Evolutionary conservation across 768 basidiomycete species (phyloP).

Genomic region (Mycena kentingensis): DNA sequence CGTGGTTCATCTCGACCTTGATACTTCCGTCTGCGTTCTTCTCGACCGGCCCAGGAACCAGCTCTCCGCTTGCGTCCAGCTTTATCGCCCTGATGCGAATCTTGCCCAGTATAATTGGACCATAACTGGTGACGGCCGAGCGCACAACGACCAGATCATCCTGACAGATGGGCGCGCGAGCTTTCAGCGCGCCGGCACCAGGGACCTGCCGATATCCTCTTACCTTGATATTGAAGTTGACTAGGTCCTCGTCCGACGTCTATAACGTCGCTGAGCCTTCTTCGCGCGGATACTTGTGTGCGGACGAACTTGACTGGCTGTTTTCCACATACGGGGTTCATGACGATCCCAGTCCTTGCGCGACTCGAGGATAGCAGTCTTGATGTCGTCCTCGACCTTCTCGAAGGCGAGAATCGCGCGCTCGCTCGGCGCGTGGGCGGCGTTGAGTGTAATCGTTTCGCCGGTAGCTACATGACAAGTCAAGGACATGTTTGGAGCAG

Average conservation of each 20-base stretch:
- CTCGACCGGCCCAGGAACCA: slow-evolving; percentile 4
- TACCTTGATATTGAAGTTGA: slow-evolving; percentile 53
- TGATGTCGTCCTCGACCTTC: slow-evolving; percentile 54
- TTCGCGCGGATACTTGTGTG: too few relatives aligned
- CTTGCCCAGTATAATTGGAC: slow-evolving; percentile 75
- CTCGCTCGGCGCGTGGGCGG: slow-evolving; percentile 59
- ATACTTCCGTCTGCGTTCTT: slow-evolving; percentile 15
- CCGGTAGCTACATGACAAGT: too few relatives aligned
- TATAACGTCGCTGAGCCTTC: slow-evolving; percentile 53
- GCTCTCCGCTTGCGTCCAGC: slow-evolving; percentile 11
- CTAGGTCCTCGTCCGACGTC: slow-evolving; percentile 55
- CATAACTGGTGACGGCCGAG: slow-evolving; percentile 62
- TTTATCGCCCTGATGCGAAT: slow-evolving; percentile 67
- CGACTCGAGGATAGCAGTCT: slow-evolving; percentile 64
- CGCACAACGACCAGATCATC: slow-evolving; percentile 47
- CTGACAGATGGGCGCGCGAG: slow-evolving; percentile 14
- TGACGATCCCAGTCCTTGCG: slow-evolving; percentile 73
- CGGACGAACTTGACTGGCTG: too few relatives aligned
- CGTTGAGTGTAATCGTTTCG: too few relatives aligned
- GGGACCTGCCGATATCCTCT: slow-evolving; percentile 10
- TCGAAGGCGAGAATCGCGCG: slow-evolving; percentile 71
- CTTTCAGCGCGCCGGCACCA: slow-evolving; percentile 10
- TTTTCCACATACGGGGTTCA: slow-evolving; percentile 76
- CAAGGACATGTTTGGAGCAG: too few relatives aligned
- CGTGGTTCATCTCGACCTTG: slow-evolving; percentile 51